A percentile compares a stretch with the other conserved stretches of the same genome.
These are phyloP conservation scores for Crucibulum laeve DNA, from an alignment of 768 basidiomycete genomes.

Conservation along the genomic window DNA sequence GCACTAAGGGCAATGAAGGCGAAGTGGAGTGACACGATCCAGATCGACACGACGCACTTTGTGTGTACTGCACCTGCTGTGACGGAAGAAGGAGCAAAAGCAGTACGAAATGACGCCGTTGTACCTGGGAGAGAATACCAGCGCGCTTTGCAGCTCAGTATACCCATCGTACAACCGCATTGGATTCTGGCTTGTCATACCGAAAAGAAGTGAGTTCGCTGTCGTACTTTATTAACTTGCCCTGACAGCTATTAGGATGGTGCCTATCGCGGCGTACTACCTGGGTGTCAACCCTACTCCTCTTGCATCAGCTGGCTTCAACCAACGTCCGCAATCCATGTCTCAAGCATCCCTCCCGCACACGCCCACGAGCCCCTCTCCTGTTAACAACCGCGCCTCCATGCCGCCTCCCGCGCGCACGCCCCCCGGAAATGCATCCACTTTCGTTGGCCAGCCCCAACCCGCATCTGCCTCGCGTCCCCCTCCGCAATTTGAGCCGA, in stretches of 20 bases:
- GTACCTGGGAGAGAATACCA: slow-evolving; percentile 89
- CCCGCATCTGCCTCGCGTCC: slow-evolving; percentile 13
- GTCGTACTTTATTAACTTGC: neutral
- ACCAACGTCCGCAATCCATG: slow-evolving; percentile 67
- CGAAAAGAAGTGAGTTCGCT: slow-evolving; percentile 67
- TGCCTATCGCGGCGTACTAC: slow-evolving; percentile 79
- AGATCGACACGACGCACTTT: slow-evolving; percentile 98
- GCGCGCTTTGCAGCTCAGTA: slow-evolving; percentile 88
- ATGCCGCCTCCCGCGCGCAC: slow-evolving; percentile 31
- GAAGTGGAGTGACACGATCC: slow-evolving; percentile 88
- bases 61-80: slow-evolving; percentile 89
- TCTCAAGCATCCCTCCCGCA: slow-evolving; percentile 58
- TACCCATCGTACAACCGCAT: slow-evolving; percentile 91
- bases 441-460: slow-evolving; percentile 38
- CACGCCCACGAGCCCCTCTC: slow-evolving; percentile 31
- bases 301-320: slow-evolving; percentile 31
- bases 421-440: slow-evolving; percentile 32
- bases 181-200: slow-evolving; percentile 90
- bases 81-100: slow-evolving; percentile 53
- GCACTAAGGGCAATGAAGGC: slow-evolving; percentile 85
- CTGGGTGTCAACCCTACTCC: slow-evolving; percentile 65
- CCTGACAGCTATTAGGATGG: slow-evolving; percentile 51
- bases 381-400: slow-evolving; percentile 40
- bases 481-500: slow-evolving; percentile 39
- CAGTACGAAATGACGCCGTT: slow-evolving; percentile 44